Percentiles rank a stretch among this genome's conserved stretches.
phyloP scores from a whole-genome alignment of 805 yeast species.

The Kuraishia piskuri region DNA sequence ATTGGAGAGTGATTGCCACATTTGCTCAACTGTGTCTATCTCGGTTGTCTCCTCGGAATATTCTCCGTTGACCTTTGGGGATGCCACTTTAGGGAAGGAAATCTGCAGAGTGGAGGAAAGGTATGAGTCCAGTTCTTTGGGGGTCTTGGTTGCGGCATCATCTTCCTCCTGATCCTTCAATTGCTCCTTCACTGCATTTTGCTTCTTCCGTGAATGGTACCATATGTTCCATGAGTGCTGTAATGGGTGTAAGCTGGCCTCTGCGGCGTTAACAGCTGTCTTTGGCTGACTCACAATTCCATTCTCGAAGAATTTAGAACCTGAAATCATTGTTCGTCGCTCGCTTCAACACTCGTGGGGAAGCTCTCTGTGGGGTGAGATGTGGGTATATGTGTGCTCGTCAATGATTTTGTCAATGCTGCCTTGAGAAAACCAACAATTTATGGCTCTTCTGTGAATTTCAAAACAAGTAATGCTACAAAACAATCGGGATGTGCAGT shows the following conservation, averaged over 20 bases:
- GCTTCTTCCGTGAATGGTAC: slow-evolving; percentile 31
- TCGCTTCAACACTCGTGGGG: background rate
- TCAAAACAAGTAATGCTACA: background rate
- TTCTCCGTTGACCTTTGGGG: slow-evolving; percentile 1
- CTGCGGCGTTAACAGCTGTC: slow-evolving; percentile 11
- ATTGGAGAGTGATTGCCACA: slow-evolving; percentile 36
- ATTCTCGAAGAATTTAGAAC: slow-evolving; percentile 3
- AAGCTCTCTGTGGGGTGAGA: no score
- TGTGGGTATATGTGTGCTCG: background rate
- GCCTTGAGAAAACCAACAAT: background rate
- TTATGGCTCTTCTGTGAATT: background rate
- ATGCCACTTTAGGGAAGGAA: slow-evolving; percentile 24
- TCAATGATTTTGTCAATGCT: no score
- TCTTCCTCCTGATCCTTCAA: slow-evolving; percentile 8
- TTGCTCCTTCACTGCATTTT: slow-evolving; percentile 9
- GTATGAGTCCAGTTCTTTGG: slow-evolving; percentile 31
- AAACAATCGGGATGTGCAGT: background rate
- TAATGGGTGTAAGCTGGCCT: slow-evolving; percentile 21
- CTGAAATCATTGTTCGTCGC: background rate
- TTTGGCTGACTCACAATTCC: background rate
- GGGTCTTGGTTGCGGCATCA: slow-evolving; percentile 4
- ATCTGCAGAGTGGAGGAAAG: slow-evolving; percentile 37
- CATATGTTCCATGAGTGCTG: slow-evolving; percentile 43
- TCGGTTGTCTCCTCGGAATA: slow-evolving; percentile 8
- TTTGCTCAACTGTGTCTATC: slow-evolving; percentile 42